phyloP scores from a whole-genome alignment of 2,329 filamentous ascomycete species.

The Metarhizium anisopliae region DNA sequence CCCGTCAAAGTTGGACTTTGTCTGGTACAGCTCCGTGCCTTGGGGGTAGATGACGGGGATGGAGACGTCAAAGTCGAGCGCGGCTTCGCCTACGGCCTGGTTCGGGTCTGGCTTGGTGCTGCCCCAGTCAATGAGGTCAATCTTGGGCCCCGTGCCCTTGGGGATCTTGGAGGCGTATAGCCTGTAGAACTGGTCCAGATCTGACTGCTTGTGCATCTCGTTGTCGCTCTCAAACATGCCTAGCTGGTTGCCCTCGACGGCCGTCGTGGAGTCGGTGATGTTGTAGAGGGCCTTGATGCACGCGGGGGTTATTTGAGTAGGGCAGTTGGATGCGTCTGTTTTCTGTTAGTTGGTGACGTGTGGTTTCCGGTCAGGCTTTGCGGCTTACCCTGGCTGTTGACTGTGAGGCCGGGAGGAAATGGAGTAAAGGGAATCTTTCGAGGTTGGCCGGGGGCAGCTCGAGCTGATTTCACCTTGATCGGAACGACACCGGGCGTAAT shows the following conservation, averaged over 20 bases:
- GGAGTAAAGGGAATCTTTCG: background rate
- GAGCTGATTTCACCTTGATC: background rate
- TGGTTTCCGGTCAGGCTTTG: no score
- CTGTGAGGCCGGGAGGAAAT: background rate
- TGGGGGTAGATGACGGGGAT: constrained; percentile 45
- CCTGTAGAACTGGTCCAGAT: constrained; percentile 39
- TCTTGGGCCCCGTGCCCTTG: constrained; percentile 32
- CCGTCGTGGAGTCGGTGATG: constrained; percentile 28
- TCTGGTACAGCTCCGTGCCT: constrained; percentile 38
- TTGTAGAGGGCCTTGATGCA: constrained; percentile 44
- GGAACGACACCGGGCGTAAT: constrained; percentile 27
- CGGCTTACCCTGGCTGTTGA: background rate
- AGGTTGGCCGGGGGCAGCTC: background rate
- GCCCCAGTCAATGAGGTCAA: constrained; percentile 36
- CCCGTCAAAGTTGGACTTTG: constrained; percentile 18
- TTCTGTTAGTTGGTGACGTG: background rate
- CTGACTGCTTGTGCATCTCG: constrained; percentile 40
- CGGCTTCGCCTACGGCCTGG: constrained; percentile 33
- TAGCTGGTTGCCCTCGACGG: constrained; percentile 35
- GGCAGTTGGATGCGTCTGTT: constrained; percentile 25
- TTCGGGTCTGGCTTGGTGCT: constrained; percentile 26
- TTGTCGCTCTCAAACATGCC: constrained; percentile 43
- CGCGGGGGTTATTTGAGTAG: constrained; percentile 45
- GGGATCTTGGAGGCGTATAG: constrained; percentile 30
- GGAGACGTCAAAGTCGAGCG: constrained; percentile 44